Base-by-base conservation (phyloP, 2,329 filamentous ascomycete species). In the Triangularia setosa region DNA sequence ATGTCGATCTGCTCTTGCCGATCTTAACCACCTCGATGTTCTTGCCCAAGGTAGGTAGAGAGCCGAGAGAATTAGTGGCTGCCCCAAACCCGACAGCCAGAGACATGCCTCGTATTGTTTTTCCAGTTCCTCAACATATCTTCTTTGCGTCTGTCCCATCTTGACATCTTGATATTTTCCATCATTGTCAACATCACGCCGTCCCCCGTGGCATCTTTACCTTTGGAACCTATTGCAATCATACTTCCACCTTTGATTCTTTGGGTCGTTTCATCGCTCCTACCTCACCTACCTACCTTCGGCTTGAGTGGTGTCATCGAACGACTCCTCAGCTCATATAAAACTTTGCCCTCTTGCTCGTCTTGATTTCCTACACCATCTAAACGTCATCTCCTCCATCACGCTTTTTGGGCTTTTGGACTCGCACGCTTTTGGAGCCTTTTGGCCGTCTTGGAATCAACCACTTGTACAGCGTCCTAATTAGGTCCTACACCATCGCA, bases 381-480 rank as follows among this genome's bases (percentile, higher is more conserved):
- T 48, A n/a, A 23, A 48, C n/a, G 40, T 48, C 21, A 48, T n/a
- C 40, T 48, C 40, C n/a, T 21, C 40, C 21, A 21, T 21, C n/a
- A n/a, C n/a, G 8, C 40, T 21, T 60, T 60, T 60, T 53, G 58
- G 58, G 53, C 58, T 53, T 60, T 59, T 52, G 57, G 35, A n/a
- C 30, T 44, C 24, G 35, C 33, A 59, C 11, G 23, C 57, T 59
- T 59, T 60, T 60, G 58, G 58, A 60, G 40, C 40, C 35, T 60
- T 60, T 60, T 40, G 40, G 40, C 21, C 14, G 16, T n/a, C 18
- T n/a, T 58, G 28, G 14, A 35, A 28, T n/a, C 35, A 2, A 40
- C 2, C 2, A 18, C 2, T 40, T 40, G 30, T 2, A 52, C 44
- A 58, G 16, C 27, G 40, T 23, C 56, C 3, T 52, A 52, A 11